These are phyloP conservation scores for Penicillium paxilli DNA, from an alignment of 495 filamentous ascomycete genomes.

Conservation along the genomic window DNA sequence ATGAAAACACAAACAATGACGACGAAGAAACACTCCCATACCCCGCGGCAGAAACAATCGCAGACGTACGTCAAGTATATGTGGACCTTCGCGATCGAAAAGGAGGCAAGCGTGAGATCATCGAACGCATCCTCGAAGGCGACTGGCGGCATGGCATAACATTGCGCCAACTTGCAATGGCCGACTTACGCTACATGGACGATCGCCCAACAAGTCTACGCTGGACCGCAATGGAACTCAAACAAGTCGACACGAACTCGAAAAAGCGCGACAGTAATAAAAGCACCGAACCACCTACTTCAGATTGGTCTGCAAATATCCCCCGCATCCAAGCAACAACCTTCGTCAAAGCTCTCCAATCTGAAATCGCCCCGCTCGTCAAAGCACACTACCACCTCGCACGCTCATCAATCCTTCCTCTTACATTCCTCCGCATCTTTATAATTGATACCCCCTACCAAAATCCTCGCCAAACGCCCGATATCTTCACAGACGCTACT, in stretches of 20 bases:
- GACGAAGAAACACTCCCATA: conserved; percentile 56
- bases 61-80: conserved; percentile 65
- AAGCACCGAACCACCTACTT: too few species aligned
- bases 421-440: conserved; percentile 74
- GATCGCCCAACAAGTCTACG: conserved; percentile 70
- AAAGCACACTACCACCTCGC: conserved; percentile 80
- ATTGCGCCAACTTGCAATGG: conserved; percentile 77
- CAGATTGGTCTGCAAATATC: conserved; percentile 48
- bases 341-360: conserved; percentile 72
- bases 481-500: conserved; percentile 52
- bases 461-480: conserved; percentile 36
- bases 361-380: conserved; percentile 68
- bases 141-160: conserved; percentile 81
- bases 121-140: conserved; percentile 74
- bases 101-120: conserved; percentile 70
- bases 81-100: conserved; percentile 53
- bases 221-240: conserved; percentile 71
- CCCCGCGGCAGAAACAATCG: conserved; percentile 59
- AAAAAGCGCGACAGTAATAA: background rate
- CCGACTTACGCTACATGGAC: conserved; percentile 75
- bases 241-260: conserved; percentile 31
- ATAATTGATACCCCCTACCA: conserved; percentile 74
- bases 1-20: conserved; percentile 22
- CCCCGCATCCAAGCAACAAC: conserved; percentile 75
- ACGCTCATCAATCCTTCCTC: conserved; percentile 58